Percentiles rank a stretch among this genome's conserved stretches.
Evolutionary conservation across 495 filamentous ascomycete species (phyloP).

Genomic region (Penicillium pancosmium): DNA sequence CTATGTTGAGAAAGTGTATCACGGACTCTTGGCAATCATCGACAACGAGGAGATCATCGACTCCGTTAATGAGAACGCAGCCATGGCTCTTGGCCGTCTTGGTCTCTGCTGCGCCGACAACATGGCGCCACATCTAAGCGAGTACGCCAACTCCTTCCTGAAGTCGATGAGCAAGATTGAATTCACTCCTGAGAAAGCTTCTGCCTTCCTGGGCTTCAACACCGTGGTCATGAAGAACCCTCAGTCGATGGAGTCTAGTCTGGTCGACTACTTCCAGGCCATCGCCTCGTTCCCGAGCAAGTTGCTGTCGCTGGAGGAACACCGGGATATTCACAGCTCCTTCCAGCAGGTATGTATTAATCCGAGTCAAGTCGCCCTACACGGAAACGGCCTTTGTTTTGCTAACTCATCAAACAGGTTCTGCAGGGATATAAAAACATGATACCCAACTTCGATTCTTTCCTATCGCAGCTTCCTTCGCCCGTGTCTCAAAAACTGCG

Average conservation of each 20-base stretch:
- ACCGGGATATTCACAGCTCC: conserved; percentile 52
- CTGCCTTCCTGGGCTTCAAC: conserved; percentile 88
- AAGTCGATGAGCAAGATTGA: conserved; percentile 80
- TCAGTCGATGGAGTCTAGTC: conserved; percentile 83
- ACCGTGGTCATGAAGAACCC: conserved; percentile 84
- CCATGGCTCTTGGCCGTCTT: conserved; percentile 87
- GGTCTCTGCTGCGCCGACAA: conserved; percentile 78
- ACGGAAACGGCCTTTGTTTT: background rate
- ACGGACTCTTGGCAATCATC: conserved; percentile 75
- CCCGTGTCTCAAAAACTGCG: conserved; percentile 61
- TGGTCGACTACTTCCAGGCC: conserved; percentile 81
- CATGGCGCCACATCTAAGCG: conserved; percentile 78
- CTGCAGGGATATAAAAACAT: conserved; percentile 80
- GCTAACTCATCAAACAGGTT: conserved; percentile 55
- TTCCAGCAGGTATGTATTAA: conserved; percentile 52
- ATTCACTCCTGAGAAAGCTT: conserved; percentile 91
- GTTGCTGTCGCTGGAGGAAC: conserved; percentile 52
- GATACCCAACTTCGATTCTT: conserved; percentile 83
- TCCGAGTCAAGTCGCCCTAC: background rate
- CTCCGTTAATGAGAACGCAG: conserved; percentile 92
- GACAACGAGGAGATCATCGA: conserved; percentile 81
- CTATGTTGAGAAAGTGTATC: conserved; percentile 75
- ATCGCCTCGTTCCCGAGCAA: conserved; percentile 74
- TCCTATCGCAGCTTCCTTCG: conserved; percentile 68
- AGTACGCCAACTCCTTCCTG: conserved; percentile 81